These are phyloP conservation scores for Pseudoscleropodium purum DNA, from an alignment of 225 moss, liverwort and hornwort genomes.

Conservation along the genomic window DNA sequence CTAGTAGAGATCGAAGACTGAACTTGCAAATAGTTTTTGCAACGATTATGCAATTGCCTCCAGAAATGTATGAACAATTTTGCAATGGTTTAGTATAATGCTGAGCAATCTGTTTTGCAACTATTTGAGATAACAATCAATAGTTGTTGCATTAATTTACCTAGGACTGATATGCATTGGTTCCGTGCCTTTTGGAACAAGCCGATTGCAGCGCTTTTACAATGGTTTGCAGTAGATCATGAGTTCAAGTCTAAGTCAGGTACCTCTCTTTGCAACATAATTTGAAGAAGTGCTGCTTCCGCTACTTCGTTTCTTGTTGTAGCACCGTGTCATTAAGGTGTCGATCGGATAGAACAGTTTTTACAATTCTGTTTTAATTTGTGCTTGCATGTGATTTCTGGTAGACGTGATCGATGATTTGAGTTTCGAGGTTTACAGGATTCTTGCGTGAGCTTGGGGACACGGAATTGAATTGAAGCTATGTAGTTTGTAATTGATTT, in stretches of 20 bases:
- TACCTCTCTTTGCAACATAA: neutral
- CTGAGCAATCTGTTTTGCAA: neutral
- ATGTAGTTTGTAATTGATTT: neutral
- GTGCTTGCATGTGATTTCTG: too few species aligned
- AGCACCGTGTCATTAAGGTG: too few species aligned
- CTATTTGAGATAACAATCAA: neutral
- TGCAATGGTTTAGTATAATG: neutral
- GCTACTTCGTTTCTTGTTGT: neutral
- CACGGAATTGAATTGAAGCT: too few species aligned
- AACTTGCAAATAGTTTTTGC: neutral
- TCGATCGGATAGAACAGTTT: neutral
- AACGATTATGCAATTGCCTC: neutral
- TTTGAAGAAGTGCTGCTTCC: neutral
- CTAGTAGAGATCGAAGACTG: neutral
- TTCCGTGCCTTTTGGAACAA: neutral
- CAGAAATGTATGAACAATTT: neutral
- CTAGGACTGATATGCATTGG: neutral
- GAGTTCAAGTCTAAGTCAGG: neutral
- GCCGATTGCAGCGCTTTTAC: neutral
- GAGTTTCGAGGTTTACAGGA: too few species aligned
- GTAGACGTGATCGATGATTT: neutral
- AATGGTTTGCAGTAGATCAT: neutral
- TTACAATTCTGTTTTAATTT: neutral
- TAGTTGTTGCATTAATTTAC: neutral
- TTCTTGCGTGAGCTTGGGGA: too few species aligned